Evolutionary conservation across 164 flowering plant genomes (phyloP), one percentile per base, ranked within the genome.

Genomic region (Chimonanthus praecox): DNA sequence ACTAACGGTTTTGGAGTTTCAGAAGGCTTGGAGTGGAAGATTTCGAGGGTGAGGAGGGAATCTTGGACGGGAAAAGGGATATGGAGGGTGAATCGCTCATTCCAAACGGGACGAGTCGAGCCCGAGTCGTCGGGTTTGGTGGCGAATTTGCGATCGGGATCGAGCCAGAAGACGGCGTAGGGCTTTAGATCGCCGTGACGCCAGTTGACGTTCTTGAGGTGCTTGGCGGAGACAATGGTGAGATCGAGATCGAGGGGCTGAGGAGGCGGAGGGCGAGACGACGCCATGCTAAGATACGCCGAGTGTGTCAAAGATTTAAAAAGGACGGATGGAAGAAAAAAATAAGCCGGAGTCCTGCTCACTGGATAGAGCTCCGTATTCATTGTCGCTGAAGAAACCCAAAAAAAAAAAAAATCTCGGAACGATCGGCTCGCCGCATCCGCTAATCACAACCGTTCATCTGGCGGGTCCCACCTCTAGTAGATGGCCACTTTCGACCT

Each of bases 131-230:
- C 93, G 21, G 88, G 77, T 67, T 85, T 84, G 72, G 98, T 93
- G 76, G 92, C 83, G 80, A 85, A 83, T 33, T 90, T 85, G 64
- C 87, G 85, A 72, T 84, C 89, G 18, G 94, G 87, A 68, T 91
- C 96, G 79, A 91, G 73, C 88, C 89, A 88, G 83, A 88, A 84
- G 81, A 86, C 81, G 64, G 74, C 87, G 83, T 89, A 90, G 54
- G 94, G 94, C 74, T 88, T 87, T 76, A 94, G 92, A 15, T 84
- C 86, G 45, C 98, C 98, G 78, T 81, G 80, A 3, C 85, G 80
- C 98, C 97, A 94, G 78, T 94, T 91, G 62, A 91, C 94, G 87
- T 91, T 94, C 75, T 94, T 86, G 71, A 94, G 90, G 81, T 94
- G 91, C 77, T 94, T 94, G 1, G 91, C 97, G 67, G 91, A 89